Percentiles rank a stretch among this genome's conserved stretches.
Evolutionary conservation across 2,329 filamentous ascomycete genomes (phyloP).

Genomic region (Hysterium pulicare): DNA sequence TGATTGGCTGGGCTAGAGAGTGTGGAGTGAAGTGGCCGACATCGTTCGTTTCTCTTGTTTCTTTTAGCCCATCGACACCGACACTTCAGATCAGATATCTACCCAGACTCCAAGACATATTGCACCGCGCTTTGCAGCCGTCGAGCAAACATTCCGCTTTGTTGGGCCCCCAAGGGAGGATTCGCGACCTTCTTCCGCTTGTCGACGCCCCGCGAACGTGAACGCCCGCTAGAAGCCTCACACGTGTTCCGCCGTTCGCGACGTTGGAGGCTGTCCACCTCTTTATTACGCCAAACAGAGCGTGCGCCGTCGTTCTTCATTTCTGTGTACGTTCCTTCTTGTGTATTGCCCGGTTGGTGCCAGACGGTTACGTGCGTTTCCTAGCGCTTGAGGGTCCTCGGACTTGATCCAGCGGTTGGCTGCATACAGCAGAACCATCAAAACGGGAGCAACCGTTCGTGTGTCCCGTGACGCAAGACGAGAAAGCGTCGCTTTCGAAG

Average conservation of each 20-base stretch:
- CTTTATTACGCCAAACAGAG: neutral
- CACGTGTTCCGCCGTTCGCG: no score
- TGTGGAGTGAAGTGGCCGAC: neutral
- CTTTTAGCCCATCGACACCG: no score
- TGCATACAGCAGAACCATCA: slow-evolving; percentile 3
- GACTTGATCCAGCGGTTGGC: neutral
- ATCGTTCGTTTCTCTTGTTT: neutral
- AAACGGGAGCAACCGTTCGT: neutral
- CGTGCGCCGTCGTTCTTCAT: neutral
- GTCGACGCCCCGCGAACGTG: no score
- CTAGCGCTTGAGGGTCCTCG: neutral
- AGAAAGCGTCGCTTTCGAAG: neutral
- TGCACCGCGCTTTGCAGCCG: no score
- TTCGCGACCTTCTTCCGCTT: no score
- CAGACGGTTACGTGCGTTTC: slow-evolving; percentile 2
- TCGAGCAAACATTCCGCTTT: no score
- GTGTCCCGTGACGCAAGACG: neutral
- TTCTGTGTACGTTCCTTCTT: neutral
- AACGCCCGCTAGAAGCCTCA: no score
- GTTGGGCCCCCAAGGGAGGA: no score
- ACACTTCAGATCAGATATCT: no score
- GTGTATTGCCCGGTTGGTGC: neutral
- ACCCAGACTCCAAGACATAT: no score
- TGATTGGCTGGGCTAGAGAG: neutral
- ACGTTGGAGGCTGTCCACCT: neutral